Conservation (phyloP, 1,139 yeast species). For the Arxiozyma bovina region DNA sequence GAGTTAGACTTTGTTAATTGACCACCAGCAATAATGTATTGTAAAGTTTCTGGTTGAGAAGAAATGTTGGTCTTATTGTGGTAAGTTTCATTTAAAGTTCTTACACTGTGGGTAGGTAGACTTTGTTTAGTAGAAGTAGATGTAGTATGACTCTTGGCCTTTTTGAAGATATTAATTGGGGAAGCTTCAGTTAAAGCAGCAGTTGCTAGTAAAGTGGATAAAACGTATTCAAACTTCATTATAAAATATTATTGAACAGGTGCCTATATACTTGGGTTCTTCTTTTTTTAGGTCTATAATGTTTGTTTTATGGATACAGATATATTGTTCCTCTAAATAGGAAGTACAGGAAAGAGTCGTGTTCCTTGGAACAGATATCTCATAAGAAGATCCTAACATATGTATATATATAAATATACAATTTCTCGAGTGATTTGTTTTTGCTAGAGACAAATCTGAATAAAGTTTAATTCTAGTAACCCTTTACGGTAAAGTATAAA, state of each 20-base stretch:
- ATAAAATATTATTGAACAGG: background rate
- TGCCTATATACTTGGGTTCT: background rate
- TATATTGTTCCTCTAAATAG: too few species aligned
- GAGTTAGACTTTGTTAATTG: slow-evolving; percentile 13
- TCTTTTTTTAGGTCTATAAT: background rate
- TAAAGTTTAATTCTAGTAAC: background rate
- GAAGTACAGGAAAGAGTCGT: too few species aligned
- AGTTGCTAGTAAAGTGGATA: slow-evolving; percentile 16
- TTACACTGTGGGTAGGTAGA: background rate
- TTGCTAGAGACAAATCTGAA: background rate
- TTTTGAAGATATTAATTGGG: slow-evolving; percentile 11
- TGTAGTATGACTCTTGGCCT: slow-evolving; percentile 1
- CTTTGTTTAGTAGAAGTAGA: background rate
- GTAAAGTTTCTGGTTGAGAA: slow-evolving; percentile 11
- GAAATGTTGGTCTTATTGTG: slow-evolving; percentile 8
- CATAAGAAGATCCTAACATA: background rate
- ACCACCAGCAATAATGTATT: slow-evolving; percentile 26
- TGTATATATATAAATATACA: too few species aligned
- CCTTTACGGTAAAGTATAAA: background rate
- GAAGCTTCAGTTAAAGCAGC: slow-evolving; percentile 16
- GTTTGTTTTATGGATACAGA: too few species aligned
- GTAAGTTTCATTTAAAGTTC: background rate
- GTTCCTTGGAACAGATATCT: background rate
- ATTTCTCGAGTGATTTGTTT: background rate
- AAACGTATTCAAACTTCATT: slow-evolving; percentile 12